A percentile compares a stretch with the other conserved stretches of the same genome.
Evolutionary conservation across 148 eudicot species (phyloP).

Genomic region (Amaranthus palmeri): DNA sequence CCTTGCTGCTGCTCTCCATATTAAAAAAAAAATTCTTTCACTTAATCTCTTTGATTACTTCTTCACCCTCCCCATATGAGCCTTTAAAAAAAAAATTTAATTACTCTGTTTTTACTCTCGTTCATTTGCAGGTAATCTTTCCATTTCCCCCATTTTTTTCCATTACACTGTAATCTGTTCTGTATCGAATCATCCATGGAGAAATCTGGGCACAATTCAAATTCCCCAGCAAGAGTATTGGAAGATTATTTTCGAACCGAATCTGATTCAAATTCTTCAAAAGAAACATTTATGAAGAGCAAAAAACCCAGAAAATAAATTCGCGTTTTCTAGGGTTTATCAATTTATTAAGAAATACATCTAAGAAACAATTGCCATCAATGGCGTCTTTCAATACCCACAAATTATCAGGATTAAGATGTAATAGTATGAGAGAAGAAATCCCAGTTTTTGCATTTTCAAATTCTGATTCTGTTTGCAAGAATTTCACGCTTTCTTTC

Average conservation of each 20-base stretch:
- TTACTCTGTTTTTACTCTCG: constrained; percentile 12
- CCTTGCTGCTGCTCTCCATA: too few species aligned
- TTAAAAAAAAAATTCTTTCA: too few species aligned
- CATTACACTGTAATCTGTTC: background rate
- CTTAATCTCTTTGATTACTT: too few species aligned
- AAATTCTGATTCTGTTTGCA: too few species aligned
- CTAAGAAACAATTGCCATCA: too few species aligned
- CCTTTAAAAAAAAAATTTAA: too few species aligned
- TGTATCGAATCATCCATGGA: constrained; percentile 32
- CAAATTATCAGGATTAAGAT: too few species aligned
- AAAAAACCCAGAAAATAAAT: constrained; percentile 19
- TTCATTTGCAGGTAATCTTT: background rate
- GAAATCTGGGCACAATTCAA: constrained; percentile 32
- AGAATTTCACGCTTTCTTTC: too few species aligned
- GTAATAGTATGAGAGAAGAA: too few species aligned
- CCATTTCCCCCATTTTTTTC: background rate
- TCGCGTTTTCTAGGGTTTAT: constrained; percentile 48
- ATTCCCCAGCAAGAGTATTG: constrained; percentile 66
- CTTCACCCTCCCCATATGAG: too few species aligned
- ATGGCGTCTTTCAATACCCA: too few species aligned
- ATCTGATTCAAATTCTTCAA: constrained; percentile 52
- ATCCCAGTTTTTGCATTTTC: too few species aligned
- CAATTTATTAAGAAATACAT: constrained; percentile 40
- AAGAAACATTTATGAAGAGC: constrained; percentile 33
- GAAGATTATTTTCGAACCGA: constrained; percentile 60